Base-by-base conservation (phyloP, 208 protist species). In the Tritrichomonas foetus region DNA sequence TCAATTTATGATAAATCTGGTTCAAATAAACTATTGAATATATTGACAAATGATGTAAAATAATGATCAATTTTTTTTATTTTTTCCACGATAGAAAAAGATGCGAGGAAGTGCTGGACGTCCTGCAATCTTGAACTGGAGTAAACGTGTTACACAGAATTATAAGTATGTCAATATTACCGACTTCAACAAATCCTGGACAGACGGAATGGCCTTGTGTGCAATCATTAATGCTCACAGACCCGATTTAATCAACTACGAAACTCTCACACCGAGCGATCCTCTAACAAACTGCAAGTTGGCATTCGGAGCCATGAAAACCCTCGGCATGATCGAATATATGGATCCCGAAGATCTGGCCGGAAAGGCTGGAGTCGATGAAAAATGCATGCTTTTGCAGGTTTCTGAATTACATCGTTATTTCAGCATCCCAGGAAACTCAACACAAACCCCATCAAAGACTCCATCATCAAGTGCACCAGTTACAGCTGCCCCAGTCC, bases 181-280 rank as follows among this genome's bases (percentile, higher is more conserved):
- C 44, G 64, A 93, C 89, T 93, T 93, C 89, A 78, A 39, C 20
- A 93, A 75, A 20, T 69, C 57, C 22, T 93, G 89, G 89, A 33
- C 57, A 57, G 1, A 0, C 8, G 89, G 89, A n/a, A 39, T 93
- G 20, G 89, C 89, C 39, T 93, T 93, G 47, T 93, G 89, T 36
- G 89, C 89, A 25, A 20, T 93, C 8, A 93, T 93, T 20, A 69
- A 93, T 30, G 3, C 27, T 11, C 50, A 53, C 66, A 39, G 89
- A 8, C 89, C 89, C 41, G 20, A 93, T 0, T 49, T 93, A n/a
- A 20, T 93, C 11, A 39, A 69, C 20, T 93, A 93, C 47, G 30
- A 57, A 20, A 20, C 89, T n/a, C 89, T 93, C 22, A 49, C 41
- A 39, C 3, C 44, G 14, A 8, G 3, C 47, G 44, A 93, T 36